Base-by-base conservation (phyloP, 1,284 basidiomycete species). In the Ganoderma lingzhi region DNA sequence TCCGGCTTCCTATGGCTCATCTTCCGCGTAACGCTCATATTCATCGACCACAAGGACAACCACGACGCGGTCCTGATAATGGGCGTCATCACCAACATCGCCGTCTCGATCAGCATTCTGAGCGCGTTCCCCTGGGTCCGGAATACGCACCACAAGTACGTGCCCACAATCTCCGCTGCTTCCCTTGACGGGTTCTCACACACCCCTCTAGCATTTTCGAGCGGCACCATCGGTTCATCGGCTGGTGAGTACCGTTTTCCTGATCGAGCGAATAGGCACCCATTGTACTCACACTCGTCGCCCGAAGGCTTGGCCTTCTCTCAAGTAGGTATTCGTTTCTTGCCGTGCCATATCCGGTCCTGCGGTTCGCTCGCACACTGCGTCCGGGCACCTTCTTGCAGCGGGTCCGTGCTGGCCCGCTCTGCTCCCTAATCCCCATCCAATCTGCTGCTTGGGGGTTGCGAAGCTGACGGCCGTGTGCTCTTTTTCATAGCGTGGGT, bases 111-210 rank as follows among this genome's bases (percentile, higher is more conserved):
- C 65, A 87, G 87, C 51, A 88, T 90, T 68, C 78, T 82, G n/a
- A 88, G 87, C 64, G 90, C 89, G 2, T 86, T 91, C 75, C 90
- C 90, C 44, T 90, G 89, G 87, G 84, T 91, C 30, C 82, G 90
- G 58, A 89, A 90, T 73, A 87, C 86, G 32, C 88, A 91, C 77
- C 90, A 91, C 78, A 90, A 91, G 89, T 90, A 80, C 72, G 85
- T 80, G 60, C 10, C 60, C 55, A 17, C 61, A 48, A 63, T 39
- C 64, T 70, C 37, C 63, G 58, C 42, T 45, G 42, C 64, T 44
- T 67, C 61, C 63, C 44, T 37, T 32, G 53, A 64, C 56, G 63
- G 45, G 6, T 58, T 75, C 73, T 75, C 74, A 76, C 73, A 67
- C 68, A 14, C 53, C 45, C 65, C 48, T 53, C 65, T 62, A 92